Evolutionary conservation across 2,329 filamentous ascomycete species (phyloP), one percentile per base, ranked within the genome.

Genomic region (Alternaria sp.): DNA sequence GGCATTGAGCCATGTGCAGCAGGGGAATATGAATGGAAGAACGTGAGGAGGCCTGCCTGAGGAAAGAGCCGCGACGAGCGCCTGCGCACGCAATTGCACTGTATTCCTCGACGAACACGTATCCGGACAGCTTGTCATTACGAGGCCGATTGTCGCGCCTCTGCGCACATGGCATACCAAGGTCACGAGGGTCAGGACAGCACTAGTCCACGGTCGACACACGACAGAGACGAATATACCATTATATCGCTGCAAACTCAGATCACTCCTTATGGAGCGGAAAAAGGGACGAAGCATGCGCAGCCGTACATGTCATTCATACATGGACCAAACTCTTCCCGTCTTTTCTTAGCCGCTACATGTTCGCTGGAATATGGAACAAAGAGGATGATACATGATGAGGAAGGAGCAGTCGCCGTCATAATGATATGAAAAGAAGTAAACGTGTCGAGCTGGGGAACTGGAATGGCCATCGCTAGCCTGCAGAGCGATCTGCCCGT

Each of bases 391-490:
- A 57, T 59, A 59, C 59, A 59, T 55, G 61, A 64, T 64, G 48
- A 47, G 34, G 43, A 65, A 62, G 54, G 60, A 34, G 65, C 68
- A 64, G 62, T 64, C 55, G 63, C 70, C 57, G 20, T 62, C 61
- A 71, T 57, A 67, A 68, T 65, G 61, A 58, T 66, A 64, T 52
- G 57, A 57, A 59, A 69, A 57, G 51, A 49, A 57, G 57, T 57
- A 70, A 75, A 71, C 63, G 68, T 73, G 72, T 68, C 65, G 65
- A 72, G 65, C 58, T 72, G 72, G 71, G 70, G 79, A 80, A 77
- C 77, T 79, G 68, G 77, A 79, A 63, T 77, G 77, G 79, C 80
- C 81, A 80, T 83, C 76, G 81, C 81, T 82, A 80, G 80, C 80
- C 76, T 73, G 75, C 76, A 78, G 75, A 73, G 69, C 71, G 70